Base-by-base conservation (phyloP, 768 basidiomycete genomes). In the Tricholoma bakamatsutake region DNA sequence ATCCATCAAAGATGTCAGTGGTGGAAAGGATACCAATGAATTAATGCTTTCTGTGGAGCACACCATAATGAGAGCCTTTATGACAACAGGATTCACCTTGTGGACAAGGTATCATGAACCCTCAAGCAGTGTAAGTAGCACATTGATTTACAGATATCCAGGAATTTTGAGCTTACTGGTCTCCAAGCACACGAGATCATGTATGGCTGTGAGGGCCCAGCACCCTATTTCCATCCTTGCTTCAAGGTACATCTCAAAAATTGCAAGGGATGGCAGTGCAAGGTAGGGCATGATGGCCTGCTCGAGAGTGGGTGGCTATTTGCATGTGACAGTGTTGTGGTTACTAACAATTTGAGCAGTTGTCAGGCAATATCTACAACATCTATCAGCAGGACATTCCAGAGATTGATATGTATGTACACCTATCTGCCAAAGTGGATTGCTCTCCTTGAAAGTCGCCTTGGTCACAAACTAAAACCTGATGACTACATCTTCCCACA, bases 401-500 rank as follows among this genome's bases (percentile, higher is more conserved):
- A 13, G 37, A 39, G 2, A 13, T 39, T 15, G 12, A 39, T 6
- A 39, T 39, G 37, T 39, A 39, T 6, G 37, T 39, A 39, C 2
- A 39, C 12, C 6, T 13, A 39, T n/a, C 12, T 39, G 12, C 37
- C n/a, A 6, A 13, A 7, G 1, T 60, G 57, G 21, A 58, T 67
- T 5, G 39, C 57, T 12, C 60, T 62, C 17, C 45, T 58, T 3
- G 61, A 63, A 56, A 57, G 15, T 2, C n/a, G 53, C 5, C 51
- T 60, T 10, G 55, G 68, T 24, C 52, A 61, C 2, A 28, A 52
- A 1, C 63, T 74, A 0, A 21, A 31, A 1, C 53, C 54, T 0
- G 64, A 69, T 1, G 69, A 76, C 34, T 68, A 60, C 33, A n/a
- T 76, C 1, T 76, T 76, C 53, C 72, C 70, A 0, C 24, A 35